These are phyloP conservation scores for Kwoniella sp. DNA, from an alignment of 768 basidiomycete genomes.

Conservation along the genomic window DNA sequence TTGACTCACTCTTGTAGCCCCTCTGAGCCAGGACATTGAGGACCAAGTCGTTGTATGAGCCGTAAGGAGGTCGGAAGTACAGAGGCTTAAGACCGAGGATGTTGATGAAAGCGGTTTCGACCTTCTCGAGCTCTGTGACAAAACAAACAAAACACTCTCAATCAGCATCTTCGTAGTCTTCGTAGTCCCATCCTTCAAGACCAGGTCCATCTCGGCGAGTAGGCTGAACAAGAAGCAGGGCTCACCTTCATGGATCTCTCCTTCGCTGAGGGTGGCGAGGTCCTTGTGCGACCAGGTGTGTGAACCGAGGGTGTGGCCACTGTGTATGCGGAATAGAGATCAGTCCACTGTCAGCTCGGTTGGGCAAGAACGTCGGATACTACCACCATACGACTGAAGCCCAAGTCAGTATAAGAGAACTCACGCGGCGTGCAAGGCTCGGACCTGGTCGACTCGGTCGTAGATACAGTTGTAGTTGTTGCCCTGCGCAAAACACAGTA, in stretches of 20 bases:
- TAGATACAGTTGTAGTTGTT: constrained; percentile 56
- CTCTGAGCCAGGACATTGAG: constrained; percentile 45
- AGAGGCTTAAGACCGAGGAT: constrained; percentile 53
- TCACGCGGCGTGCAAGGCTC: constrained; percentile 38
- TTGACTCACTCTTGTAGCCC: constrained; percentile 52
- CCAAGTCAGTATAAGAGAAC: constrained; percentile 1
- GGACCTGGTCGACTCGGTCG: constrained; percentile 46
- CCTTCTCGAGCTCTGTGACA: constrained; percentile 39
- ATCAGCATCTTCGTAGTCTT: background rate
- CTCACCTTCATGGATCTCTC: constrained; percentile 41
- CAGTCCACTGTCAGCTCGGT: background rate
- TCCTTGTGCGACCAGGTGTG: constrained; percentile 56
- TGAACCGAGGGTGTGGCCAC: constrained; percentile 52
- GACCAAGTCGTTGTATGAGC: constrained; percentile 50
- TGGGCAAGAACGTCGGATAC: too few relatives aligned
- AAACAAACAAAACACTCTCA: background rate
- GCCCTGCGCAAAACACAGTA: constrained; percentile 25
- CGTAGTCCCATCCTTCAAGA: background rate
- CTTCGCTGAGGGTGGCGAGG: constrained; percentile 42
- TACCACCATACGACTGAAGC: too few relatives aligned
- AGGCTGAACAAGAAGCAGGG: too few relatives aligned
- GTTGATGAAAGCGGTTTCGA: constrained; percentile 53
- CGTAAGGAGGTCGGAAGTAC: constrained; percentile 56
- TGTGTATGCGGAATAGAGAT: constrained; percentile 15
- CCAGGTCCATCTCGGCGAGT: too few relatives aligned